Percentiles rank a stretch among this genome's conserved stretches.
Evolutionary conservation across 2,329 filamentous ascomycete genomes (phyloP).

Genomic region (Exophiala aquamarina): DNA sequence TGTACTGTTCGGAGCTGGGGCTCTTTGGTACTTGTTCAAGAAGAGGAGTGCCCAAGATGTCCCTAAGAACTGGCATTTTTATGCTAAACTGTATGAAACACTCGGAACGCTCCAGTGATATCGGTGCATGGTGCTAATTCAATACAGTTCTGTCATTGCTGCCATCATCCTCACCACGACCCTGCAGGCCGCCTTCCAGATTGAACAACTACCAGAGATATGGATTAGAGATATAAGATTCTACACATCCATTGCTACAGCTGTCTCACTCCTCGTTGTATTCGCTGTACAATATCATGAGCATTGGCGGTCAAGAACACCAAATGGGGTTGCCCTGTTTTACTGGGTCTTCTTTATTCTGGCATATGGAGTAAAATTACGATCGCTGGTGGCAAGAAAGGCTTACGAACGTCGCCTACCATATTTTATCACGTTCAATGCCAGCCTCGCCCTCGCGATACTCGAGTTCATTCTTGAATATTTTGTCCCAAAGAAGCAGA

Average conservation of each 20-base stretch:
- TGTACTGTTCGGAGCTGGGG: slow-evolving; percentile 71
- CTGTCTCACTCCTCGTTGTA: slow-evolving; percentile 71
- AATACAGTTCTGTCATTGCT: slow-evolving; percentile 59
- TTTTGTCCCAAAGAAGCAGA: slow-evolving; percentile 76
- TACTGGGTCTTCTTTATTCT: slow-evolving; percentile 90
- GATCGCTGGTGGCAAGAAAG: slow-evolving; percentile 78
- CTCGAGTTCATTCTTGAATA: slow-evolving; percentile 79
- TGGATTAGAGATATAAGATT: slow-evolving; percentile 84
- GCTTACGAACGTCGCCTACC: slow-evolving; percentile 64
- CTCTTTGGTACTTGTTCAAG: slow-evolving; percentile 75
- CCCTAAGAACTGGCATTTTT: slow-evolving; percentile 88
- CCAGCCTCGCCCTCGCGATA: slow-evolving; percentile 68
- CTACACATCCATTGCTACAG: slow-evolving; percentile 72
- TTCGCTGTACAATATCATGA: slow-evolving; percentile 83
- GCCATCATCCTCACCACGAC: slow-evolving; percentile 67
- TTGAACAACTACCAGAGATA: slow-evolving; percentile 64
- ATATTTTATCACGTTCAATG: slow-evolving; percentile 76
- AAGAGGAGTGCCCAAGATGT: slow-evolving; percentile 67
- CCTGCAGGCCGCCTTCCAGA: slow-evolving; percentile 74
- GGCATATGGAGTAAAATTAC: slow-evolving; percentile 76
- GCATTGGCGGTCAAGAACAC: slow-evolving; percentile 76
- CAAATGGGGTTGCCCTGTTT: slow-evolving; percentile 84
- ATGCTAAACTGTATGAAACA: slow-evolving; percentile 73
- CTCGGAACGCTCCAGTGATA: background rate
- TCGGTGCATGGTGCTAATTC: slow-evolving; percentile 5